Evolutionary conservation across 1,139 yeast genomes (phyloP), one percentile per base, ranked within the genome.

Genomic region (Debaryomycetaceae sp.): DNA sequence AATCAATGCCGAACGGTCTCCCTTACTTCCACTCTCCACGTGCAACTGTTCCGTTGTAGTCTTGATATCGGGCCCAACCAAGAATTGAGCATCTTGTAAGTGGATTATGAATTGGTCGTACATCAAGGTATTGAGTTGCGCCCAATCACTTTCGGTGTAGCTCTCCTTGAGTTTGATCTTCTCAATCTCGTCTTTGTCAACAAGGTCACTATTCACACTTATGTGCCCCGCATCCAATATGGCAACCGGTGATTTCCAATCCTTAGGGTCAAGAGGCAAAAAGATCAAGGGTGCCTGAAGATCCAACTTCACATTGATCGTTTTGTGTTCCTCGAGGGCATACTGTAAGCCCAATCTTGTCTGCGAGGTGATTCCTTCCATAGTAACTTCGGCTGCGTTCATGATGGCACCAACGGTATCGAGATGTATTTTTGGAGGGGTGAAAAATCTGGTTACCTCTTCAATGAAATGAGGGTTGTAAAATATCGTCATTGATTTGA

Each of bases 141-240:
- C 46, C 79, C 91, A 82, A 49, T 88, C 95, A 1, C 72, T 70
- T n/a, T 71, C 73, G 2, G 78, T 73, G 51, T 88, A 88, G 38
- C 70, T 75, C 28, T 74, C 74, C 50, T 85, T 78, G 6, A 75
- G 63, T 46, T 81, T 86, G 31, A 89, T 75, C 39, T 81, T 81
- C 32, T 81, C 79, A 23, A 88, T 73, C 30, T 75, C 76, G 3
- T 74, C 71, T 43, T 75, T 75, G 29, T 85, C 85, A 2, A 82
- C 95, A 28, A 89, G 66, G 41, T 88, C 91, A 52, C 96, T 85
- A 2, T 69, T 61, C 5, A 91, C 78, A 45, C 89, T 80, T 20
- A 93, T 81, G 53, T 91, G 96, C 48, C 99, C 99, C 10, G 97
- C 96, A 68, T 93, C 98, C 35, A 93, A 66, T 10, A 91, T 76